Evolutionary conservation across 2,329 filamentous ascomycete genomes (phyloP).

Genomic region (Diaporthe helianthi): DNA sequence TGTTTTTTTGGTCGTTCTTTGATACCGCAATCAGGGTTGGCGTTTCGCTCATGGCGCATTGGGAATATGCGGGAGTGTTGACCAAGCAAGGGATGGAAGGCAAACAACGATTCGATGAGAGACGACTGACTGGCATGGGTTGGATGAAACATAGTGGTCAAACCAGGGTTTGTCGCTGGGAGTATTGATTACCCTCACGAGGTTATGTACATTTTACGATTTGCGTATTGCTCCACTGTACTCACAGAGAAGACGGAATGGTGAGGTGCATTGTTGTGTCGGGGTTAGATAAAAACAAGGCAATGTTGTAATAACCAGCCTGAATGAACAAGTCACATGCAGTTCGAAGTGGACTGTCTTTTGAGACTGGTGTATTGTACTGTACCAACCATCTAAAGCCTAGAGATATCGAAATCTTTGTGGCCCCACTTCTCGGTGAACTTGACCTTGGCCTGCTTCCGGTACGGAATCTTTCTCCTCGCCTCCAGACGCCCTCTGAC

Average conservation of each 20-base stretch:
- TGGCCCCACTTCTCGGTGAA: conserved; percentile 96
- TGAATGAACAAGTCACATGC: background rate
- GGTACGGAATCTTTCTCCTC: conserved; percentile 78
- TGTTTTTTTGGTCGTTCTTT: background rate
- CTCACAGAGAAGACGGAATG: background rate
- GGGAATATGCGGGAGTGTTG: background rate
- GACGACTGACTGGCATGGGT: background rate
- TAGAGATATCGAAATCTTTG: conserved; percentile 81
- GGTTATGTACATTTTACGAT: conserved; percentile 18
- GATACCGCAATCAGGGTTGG: conserved; percentile 13
- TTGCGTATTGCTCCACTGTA: background rate
- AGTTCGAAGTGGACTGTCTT: too few species aligned
- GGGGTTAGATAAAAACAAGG: conserved; percentile 27
- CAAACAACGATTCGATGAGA: too few species aligned
- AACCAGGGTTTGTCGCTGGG: background rate
- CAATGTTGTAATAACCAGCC: background rate
- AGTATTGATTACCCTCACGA: background rate
- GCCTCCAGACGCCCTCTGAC: conserved; percentile 89
- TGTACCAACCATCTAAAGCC: conserved; percentile 21
- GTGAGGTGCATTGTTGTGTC: background rate
- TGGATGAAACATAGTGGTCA: conserved; percentile 1
- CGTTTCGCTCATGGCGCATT: background rate
- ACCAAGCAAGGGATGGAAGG: background rate
- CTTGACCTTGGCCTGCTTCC: conserved; percentile 81
- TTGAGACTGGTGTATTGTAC: background rate